Evolutionary conservation across 352 stramenopile species (phyloP), one percentile per base, ranked within the genome.

Genomic region (Phytophthora meadii): DNA sequence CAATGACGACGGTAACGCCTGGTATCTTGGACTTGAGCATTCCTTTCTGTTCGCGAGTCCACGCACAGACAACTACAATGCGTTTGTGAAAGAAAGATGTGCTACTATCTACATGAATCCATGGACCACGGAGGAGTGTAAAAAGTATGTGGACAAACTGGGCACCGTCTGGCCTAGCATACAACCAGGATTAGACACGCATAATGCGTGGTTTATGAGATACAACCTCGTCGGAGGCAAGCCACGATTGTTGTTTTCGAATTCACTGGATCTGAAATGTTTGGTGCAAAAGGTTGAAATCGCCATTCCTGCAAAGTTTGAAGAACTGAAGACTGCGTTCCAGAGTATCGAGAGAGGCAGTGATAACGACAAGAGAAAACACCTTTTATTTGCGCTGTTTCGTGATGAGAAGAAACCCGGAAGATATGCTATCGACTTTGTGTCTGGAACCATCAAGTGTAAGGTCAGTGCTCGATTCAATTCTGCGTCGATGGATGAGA

Each of bases 161-260:
- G 9, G 1, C 27, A 30, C 3, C 27, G 3, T 6, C 5, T 30
- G 27, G 27, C 27, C 3, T 30, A 30, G 27, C 27, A 30, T 30
- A 30, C 27, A 30, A 30, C 27, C 27, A 30, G 5, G 56, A 2
- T 50, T 46, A 34, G 30, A 65, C 9, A 51, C 65, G 11, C 48
- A 61, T 60, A 51, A 72, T 14, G 51, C 69, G 39, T 76, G 51
- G 45, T 47, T 58, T 15, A 55, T 32, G 30, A 72, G 40, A 30
- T 72, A 69, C 37, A 61, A 65, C 41, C 30, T 76, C 39, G 56
- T 72, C 47, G 68, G 61, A 2, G 62, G 68, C n/a, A 65, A 69
- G 51, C 62, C 60, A 58, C 69, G 60, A 66, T 51, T 62, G 24
- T 1, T 70, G 17, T 74, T 73, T 61, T 69, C 57, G 30, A 4